Conservation (phyloP, 1,284 basidiomycete genomes). For the Fomes fomentarius region DNA sequence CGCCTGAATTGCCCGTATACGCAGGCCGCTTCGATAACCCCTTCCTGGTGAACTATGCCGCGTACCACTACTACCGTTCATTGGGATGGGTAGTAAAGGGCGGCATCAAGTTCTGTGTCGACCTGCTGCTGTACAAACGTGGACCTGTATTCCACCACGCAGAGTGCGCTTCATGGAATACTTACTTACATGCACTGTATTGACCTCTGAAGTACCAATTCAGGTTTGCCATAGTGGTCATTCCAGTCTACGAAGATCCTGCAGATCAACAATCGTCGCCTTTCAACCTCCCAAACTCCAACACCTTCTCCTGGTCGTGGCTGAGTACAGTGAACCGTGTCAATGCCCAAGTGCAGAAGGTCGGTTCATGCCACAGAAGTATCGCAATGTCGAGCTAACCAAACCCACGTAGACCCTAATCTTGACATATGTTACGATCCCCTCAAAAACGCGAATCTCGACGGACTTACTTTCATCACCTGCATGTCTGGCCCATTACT, state of each 20-base stretch:
- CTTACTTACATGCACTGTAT: neutral
- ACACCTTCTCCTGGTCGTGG: conserved; percentile 93
- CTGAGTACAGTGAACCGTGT: conserved; percentile 97
- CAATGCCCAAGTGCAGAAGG: conserved; percentile 97
- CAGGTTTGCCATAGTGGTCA: conserved; percentile 89
- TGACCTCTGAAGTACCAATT: neutral
- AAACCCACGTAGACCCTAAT: conserved; percentile 71
- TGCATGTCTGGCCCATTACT: conserved; percentile 73
- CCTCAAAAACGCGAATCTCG: conserved; percentile 62
- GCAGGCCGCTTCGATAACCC: conserved; percentile 81
- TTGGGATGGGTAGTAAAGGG: conserved; percentile 98
- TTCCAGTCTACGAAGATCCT: conserved; percentile 88
- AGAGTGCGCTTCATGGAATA: conserved; percentile 59
- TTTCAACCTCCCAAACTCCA: conserved; percentile 62
- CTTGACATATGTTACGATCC: conserved; percentile 90
- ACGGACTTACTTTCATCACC: conserved; percentile 61
- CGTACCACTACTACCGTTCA: conserved; percentile 95
- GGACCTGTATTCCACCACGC: conserved; percentile 97
- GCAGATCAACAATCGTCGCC: conserved; percentile 67
- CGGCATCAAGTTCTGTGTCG: conserved; percentile 97
- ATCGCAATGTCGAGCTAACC: neutral
- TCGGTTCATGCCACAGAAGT: conserved; percentile 25
- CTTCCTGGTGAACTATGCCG: conserved; percentile 88
- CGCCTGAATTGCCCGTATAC: conserved; percentile 34
- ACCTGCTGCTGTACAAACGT: conserved; percentile 92